Evolutionary conservation across 257 asterid genomes (phyloP).

Genomic region (Apocynum venetum): DNA sequence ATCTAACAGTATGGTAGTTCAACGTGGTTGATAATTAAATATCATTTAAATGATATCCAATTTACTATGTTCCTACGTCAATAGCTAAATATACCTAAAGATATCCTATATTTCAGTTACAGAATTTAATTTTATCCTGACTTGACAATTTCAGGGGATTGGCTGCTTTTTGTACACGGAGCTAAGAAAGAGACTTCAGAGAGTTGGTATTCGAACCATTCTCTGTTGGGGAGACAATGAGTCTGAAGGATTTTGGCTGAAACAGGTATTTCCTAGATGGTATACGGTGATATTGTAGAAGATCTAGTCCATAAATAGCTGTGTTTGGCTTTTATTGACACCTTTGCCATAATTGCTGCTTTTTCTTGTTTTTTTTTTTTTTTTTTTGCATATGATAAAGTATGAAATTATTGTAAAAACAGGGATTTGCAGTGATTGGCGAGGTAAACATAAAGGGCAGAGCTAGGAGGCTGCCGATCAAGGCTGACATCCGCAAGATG

Average conservation of each 20-base stretch:
- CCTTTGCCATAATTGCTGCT: background rate
- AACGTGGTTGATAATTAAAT: background rate
- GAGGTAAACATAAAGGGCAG: constrained; percentile 65
- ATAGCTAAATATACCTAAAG: background rate
- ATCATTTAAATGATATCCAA: background rate
- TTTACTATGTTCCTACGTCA: background rate
- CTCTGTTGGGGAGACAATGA: constrained; percentile 90
- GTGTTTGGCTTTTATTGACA: background rate
- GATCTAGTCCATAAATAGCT: background rate
- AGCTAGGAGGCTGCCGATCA: constrained; percentile 69
- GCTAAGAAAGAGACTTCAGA: constrained; percentile 59
- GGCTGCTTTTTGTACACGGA: constrained; percentile 65
- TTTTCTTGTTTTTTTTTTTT: constrained; percentile 6
- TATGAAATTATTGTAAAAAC: constrained; percentile 17
- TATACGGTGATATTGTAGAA: background rate
- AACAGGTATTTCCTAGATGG: constrained; percentile 49
- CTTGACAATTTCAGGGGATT: constrained; percentile 53
- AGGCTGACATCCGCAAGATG: constrained; percentile 71
- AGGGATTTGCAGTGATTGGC: constrained; percentile 87
- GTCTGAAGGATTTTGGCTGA: constrained; percentile 90
- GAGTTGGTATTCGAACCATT: constrained; percentile 65
- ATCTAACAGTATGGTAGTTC: background rate
- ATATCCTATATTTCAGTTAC: background rate
- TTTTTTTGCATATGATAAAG: background rate
- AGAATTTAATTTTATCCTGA: background rate